Base-by-base conservation (phyloP, 2,329 filamentous ascomycete species). In the Diaporthe capsici region DNA sequence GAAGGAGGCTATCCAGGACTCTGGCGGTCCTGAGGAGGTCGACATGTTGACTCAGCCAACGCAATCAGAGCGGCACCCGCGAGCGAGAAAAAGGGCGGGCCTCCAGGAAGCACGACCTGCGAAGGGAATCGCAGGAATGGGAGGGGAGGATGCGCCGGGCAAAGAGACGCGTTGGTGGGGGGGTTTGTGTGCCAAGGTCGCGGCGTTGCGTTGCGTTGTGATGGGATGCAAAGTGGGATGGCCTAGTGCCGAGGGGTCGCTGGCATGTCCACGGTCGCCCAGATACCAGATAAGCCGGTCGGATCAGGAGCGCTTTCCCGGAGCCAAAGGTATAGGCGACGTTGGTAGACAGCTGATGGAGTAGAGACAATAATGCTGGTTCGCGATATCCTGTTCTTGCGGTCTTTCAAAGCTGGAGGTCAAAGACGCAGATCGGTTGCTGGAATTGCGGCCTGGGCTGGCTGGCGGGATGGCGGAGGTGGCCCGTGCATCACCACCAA, bases 1-100 rank as follows among this genome's bases (percentile, higher is more conserved):
- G 85, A 98, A 99, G 75, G 96, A 97, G 78, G 95, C 94, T 87
- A 99, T 98, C 97, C 97, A 99, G 74, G 96, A 98, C 88, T 99
- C 97, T 77, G 90, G 90, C 42, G 88, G 85, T 72, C 89, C 90
- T 72, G 90, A 92, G 70, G 90, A 91, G 73, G 89, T 89, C 80
- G 90, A 92, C 90, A 92, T 92, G 71, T 74, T 85, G 80, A 37
- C 77, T 60, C 49, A 53, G 57, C 34, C 34, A 34, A 57, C 47
- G 17, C 28, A 65, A 31, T 49, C 51, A 55, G 25, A 47, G 28
- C 58, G 51, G 28, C 61, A 63, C 47, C 61, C 22, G 34, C 28
- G 57, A 55, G 25, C 22, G 55, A 55, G 34, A 28, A 22, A 10
- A 53, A 51, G 25, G 58, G 47, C 55, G 58, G 25, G 25, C 49